A percentile compares a stretch with the other conserved stretches of the same genome.
Evolutionary conservation across 768 basidiomycete genomes (phyloP).

Genomic region (Omphalotus guepiniiformis): DNA sequence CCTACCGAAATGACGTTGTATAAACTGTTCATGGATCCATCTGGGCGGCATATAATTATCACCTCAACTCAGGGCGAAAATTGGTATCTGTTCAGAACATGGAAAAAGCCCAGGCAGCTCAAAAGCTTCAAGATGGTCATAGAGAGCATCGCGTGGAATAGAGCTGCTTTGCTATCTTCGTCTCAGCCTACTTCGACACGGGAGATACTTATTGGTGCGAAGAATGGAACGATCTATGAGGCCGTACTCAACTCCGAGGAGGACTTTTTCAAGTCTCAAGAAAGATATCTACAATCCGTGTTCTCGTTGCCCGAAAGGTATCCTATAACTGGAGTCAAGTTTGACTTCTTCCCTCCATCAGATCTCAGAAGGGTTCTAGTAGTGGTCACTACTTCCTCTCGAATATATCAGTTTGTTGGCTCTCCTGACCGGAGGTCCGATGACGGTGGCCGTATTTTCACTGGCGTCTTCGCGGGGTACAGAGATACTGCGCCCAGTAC

Average conservation of each 20-base stretch:
- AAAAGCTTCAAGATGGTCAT: slow-evolving; percentile 83
- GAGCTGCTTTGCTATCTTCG: slow-evolving; percentile 56
- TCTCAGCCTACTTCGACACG: slow-evolving; percentile 70
- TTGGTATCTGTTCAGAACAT: slow-evolving; percentile 81
- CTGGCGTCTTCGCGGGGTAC: slow-evolving; percentile 67
- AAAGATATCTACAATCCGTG: slow-evolving; percentile 70
- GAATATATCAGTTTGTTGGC: slow-evolving; percentile 90
- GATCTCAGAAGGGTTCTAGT: slow-evolving; percentile 65
- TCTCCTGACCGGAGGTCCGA: slow-evolving; percentile 61
- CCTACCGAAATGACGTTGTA: slow-evolving; percentile 71
- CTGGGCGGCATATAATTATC: slow-evolving; percentile 85
- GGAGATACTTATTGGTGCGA: slow-evolving; percentile 83
- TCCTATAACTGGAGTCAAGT: slow-evolving; percentile 80
- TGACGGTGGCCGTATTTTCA: slow-evolving; percentile 72
- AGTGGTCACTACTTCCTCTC: slow-evolving; percentile 77
- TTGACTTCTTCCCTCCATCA: slow-evolving; percentile 66
- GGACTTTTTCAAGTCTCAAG: slow-evolving; percentile 87
- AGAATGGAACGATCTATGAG: slow-evolving; percentile 85
- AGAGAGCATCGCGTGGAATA: slow-evolving; percentile 92
- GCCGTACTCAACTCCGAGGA: slow-evolving; percentile 87
- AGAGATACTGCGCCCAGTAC: slow-evolving; percentile 77
- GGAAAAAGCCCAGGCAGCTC: slow-evolving; percentile 79
- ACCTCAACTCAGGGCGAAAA: slow-evolving; percentile 88
- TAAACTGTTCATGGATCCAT: slow-evolving; percentile 89
- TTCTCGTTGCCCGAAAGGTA: slow-evolving; percentile 78